Base-by-base conservation (phyloP, 768 basidiomycete genomes). In the Austroboletus festivus region DNA sequence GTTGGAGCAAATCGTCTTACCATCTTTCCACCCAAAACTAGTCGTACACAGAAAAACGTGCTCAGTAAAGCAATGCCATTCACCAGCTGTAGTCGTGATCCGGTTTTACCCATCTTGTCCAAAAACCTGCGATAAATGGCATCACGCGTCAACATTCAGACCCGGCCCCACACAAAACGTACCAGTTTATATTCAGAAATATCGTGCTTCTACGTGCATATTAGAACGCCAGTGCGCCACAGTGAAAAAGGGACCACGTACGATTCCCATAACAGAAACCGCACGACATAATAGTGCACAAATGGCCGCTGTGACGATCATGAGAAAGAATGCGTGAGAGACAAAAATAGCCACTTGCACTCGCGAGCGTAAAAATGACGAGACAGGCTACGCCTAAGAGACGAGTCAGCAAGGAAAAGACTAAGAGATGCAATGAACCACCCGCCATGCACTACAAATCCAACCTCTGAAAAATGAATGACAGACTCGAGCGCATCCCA, bases 141-240 rank as follows among this genome's bases (percentile, higher is more conserved):
- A 41, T 38, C 42, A 41, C 26, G 12, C 11, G 22, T 21, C 41
- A 31, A n/a, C n/a, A n/a, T n/a, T n/a, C 28, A 28, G 18, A 22
- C 18, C 28, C 6, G 2, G 38, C 22, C 28, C 8, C 9, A 35
- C 37, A 15, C 18, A 18, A 44, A n/a, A 63, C 73, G 51, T 55
- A 91, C 90, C 90, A 93, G 53, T 93, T 89, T 46, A 89, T 81
- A 58, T 95, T 88, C 53, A 95, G 72, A 69, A 94, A 92, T 49
- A 92, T 79, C 0, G 92, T 94, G 70, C 84, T 87, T 70, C 82
- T 84, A 51, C 16, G 38, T 28, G 30, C 37, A 39, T 6, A 18
- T 57, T n/a, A n/a, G n/a, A n/a, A n/a, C 28, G 28, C 12, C 28
- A 57, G 49, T 31, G 11, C 35, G 35, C 46, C 24, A 26, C 37